Conservation (phyloP, 352 stramenopile genomes). For the Aphanomyces cochlioides region DNA sequence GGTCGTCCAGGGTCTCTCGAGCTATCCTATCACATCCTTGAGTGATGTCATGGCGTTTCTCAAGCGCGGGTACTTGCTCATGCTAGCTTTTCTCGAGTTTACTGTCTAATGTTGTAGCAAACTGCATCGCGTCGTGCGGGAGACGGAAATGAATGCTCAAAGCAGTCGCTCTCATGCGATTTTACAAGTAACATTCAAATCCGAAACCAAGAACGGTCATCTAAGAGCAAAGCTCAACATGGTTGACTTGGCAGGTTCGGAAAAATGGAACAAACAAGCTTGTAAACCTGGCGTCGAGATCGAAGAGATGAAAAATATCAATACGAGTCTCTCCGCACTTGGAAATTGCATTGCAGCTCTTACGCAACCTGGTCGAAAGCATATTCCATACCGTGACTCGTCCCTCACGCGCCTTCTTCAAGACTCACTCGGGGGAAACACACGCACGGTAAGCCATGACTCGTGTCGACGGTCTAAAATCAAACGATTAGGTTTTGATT, state of each 20-base stretch:
- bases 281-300: conserved; percentile 69
- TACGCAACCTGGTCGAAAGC: conserved; percentile 65
- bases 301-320: conserved; percentile 87
- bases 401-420: conserved; percentile 85
- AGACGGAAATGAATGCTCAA: conserved; percentile 82
- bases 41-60: conserved; percentile 55
- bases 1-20: conserved; percentile 57
- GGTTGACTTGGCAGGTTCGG: conserved; percentile 71
- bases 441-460: conserved; percentile 43
- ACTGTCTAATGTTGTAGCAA: background rate
- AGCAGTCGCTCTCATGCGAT: conserved; percentile 91
- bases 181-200: conserved; percentile 79
- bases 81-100: background rate
- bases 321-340: conserved; percentile 85
- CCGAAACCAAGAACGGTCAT: conserved; percentile 32
- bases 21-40: conserved; percentile 41
- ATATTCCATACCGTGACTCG: conserved; percentile 89
- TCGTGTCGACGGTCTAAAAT: background rate
- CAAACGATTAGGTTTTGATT: conserved; percentile 40
- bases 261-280: conserved; percentile 81
- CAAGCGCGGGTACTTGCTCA: conserved; percentile 36
- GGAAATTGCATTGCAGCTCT: conserved; percentile 90
- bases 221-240: conserved; percentile 58
- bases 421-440: conserved; percentile 75
- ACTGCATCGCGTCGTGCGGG: conserved; percentile 61